phyloP scores from a whole-genome alignment of 1,284 basidiomycete genomes.

The Microbotryum intermedium region DNA sequence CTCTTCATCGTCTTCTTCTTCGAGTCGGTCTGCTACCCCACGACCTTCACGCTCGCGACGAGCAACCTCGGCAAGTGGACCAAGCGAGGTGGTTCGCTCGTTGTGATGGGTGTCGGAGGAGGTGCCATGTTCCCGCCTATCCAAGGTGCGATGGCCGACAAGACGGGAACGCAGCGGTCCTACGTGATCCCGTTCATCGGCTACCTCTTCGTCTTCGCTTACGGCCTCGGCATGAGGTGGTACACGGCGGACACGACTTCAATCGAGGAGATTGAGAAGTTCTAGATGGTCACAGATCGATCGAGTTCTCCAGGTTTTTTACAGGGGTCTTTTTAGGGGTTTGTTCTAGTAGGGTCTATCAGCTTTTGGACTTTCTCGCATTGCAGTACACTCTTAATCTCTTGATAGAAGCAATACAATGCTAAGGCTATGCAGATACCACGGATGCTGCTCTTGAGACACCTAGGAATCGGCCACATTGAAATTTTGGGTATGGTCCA shows the following conservation, averaged over 20 bases:
- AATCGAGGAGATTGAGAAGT: too few relatives aligned
- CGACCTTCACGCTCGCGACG: constrained; percentile 60
- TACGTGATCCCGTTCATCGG: constrained; percentile 32
- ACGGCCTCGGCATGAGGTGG: constrained; percentile 17
- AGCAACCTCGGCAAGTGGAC: constrained; percentile 60
- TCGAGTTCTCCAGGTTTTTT: too few relatives aligned
- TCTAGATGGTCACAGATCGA: too few relatives aligned
- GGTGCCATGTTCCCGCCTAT: constrained; percentile 61
- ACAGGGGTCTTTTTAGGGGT: too few relatives aligned
- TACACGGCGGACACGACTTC: neutral
- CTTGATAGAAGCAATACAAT: too few relatives aligned
- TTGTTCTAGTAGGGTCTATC: too few relatives aligned
- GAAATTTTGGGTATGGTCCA: too few relatives aligned
- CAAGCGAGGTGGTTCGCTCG: constrained; percentile 58
- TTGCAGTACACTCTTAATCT: too few relatives aligned
- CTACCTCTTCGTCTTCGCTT: neutral
- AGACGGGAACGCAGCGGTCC: constrained; percentile 47
- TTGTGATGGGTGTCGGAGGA: constrained; percentile 43
- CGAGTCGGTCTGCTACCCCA: constrained; percentile 4
- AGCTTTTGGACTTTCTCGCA: too few relatives aligned
- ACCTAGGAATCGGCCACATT: too few relatives aligned
- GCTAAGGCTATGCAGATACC: too few relatives aligned
- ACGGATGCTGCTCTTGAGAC: too few relatives aligned
- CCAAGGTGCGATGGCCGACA: constrained; percentile 59
- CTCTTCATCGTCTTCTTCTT: constrained; percentile 62